These are phyloP conservation scores for Vitis rupestris DNA, from an alignment of 164 flowering plant species.

Conservation along the genomic window DNA sequence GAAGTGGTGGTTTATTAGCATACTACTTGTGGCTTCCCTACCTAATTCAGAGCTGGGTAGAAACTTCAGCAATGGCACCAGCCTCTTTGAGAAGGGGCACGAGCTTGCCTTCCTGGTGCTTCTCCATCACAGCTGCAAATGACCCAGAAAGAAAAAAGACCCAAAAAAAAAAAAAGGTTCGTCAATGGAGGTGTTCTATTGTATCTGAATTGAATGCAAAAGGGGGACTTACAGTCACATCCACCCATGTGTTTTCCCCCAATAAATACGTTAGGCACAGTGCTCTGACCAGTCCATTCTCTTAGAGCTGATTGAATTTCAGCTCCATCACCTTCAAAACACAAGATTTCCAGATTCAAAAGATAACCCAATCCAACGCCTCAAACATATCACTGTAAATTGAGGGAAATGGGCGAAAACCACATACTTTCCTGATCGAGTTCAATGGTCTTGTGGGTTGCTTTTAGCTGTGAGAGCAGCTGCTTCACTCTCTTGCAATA, in stretches of 20 bases:
- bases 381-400: not conserved
- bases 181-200: not conserved
- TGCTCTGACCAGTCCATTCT: slow-evolving; percentile 73
- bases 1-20: too few species aligned
- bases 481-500: slow-evolving; percentile 66
- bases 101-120: slow-evolving; percentile 47
- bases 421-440: slow-evolving; percentile 64
- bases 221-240: slow-evolving; percentile 55
- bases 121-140: slow-evolving; percentile 41
- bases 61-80: slow-evolving; percentile 37
- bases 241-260: slow-evolving; percentile 85
- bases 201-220: not conserved
- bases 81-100: slow-evolving; percentile 52
- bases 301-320: slow-evolving; percentile 64
- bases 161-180: not conserved
- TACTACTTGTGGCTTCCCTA: too few species aligned
- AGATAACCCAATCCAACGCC: not conserved
- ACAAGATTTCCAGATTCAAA: not conserved
- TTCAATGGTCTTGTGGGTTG: slow-evolving; percentile 57
- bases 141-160: not conserved
- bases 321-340: slow-evolving; percentile 62
- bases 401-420: not conserved
- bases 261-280: slow-evolving; percentile 84
- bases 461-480: slow-evolving; percentile 58
- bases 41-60: slow-evolving; percentile 12